These are phyloP conservation scores for Verbena officinalis DNA, from an alignment of 257 asterid genomes.

Conservation along the genomic window DNA sequence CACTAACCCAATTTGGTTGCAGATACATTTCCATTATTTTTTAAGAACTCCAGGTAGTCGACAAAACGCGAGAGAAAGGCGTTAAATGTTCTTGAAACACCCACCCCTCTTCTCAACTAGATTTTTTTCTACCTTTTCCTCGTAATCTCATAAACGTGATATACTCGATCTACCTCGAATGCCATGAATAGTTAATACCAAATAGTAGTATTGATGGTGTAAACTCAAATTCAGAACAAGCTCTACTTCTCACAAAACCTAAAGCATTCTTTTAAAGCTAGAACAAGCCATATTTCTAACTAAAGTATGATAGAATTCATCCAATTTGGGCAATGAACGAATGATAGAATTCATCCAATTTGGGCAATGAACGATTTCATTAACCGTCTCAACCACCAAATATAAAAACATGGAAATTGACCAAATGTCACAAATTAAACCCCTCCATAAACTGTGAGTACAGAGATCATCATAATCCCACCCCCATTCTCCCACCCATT, in stretches of 20 bases:
- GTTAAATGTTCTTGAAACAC: too few relatives aligned
- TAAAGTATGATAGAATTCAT: background rate
- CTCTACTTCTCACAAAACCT: too few relatives aligned
- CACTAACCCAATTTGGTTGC: too few relatives aligned
- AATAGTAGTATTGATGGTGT: too few relatives aligned
- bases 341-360: background rate
- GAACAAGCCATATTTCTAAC: background rate
- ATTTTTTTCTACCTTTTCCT: too few relatives aligned
- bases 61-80: too few relatives aligned
- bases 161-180: background rate
- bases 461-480: background rate
- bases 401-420: background rate
- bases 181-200: background rate
- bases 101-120: too few relatives aligned
- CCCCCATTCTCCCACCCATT: background rate
- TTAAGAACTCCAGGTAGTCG: too few relatives aligned
- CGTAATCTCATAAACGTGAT: background rate
- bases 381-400: background rate
- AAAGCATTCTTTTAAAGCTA: background rate
- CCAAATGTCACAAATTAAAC: background rate
- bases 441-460: slow-evolving; percentile 14
- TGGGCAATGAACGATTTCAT: background rate
- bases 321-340: background rate
- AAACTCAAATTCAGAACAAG: too few relatives aligned
- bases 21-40: too few relatives aligned